These are phyloP conservation scores for Pichia sp. DNA, from an alignment of 1,139 yeast genomes.

Conservation along the genomic window DNA sequence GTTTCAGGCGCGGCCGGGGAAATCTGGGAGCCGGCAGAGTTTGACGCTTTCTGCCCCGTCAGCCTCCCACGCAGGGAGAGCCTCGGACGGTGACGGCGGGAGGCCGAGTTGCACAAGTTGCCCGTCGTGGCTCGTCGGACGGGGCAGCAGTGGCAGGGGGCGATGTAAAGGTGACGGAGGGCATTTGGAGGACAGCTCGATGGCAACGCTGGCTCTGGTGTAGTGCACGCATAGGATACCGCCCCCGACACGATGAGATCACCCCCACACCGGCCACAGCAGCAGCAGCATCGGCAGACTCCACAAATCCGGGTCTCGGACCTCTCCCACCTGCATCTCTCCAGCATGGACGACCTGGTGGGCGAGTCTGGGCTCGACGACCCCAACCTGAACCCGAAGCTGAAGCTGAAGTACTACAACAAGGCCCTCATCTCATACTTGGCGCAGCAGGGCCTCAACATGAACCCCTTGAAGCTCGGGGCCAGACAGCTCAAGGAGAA, in stretches of 20 bases:
- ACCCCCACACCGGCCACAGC: background rate
- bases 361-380: slow-evolving; percentile 24
- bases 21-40: background rate
- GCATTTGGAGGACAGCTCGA: background rate
- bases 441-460: slow-evolving; percentile 28
- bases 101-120: background rate
- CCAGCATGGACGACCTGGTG: slow-evolving; percentile 28
- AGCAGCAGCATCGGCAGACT: background rate
- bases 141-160: background rate
- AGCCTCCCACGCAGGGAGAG: background rate
- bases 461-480: slow-evolving; percentile 27
- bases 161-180: background rate
- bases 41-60: slow-evolving; percentile 1
- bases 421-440: slow-evolving; percentile 26
- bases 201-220: background rate
- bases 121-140: background rate
- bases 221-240: background rate
- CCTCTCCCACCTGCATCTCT: slow-evolving; percentile 14
- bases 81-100: background rate
- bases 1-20: background rate
- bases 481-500: slow-evolving; percentile 15
- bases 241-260: background rate
- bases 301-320: slow-evolving; percentile 5
- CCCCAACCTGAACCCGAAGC: slow-evolving; percentile 6
- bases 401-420: slow-evolving; percentile 27